Evolutionary conservation across 345 rosid genomes (phyloP), one percentile per base, ranked within the genome.

Genomic region (Hibiscus trionum): DNA sequence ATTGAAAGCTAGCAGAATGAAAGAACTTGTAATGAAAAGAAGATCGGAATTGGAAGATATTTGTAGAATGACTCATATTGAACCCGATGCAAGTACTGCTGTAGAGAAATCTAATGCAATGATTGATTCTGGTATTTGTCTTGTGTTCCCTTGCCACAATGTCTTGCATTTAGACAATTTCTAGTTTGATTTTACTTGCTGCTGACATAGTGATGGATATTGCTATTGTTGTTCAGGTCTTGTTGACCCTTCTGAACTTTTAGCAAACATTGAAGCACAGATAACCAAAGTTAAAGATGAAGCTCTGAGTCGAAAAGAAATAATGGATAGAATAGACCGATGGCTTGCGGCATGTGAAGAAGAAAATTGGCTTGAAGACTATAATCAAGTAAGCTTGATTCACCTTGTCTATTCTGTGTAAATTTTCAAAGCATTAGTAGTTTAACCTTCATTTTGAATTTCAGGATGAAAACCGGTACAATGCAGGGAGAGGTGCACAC

Each of bases 331-430:
- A 77, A 88, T 95, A 73, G 96, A 90, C 29, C 82, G 90, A 72
- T 95, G 99, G 97, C 99, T 95, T 57, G 85, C 81, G 8, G 97
- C 95, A 52, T 91, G 97, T 64, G 96, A 95, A 81, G 97, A 91
- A 74, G 99, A 95, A 59, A 91, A 86, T 71, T 95, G 99, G 97
- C 87, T 95, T 66, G 97, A 95, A 82, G 93, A 90, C 71, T 95
- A 95, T 76, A 89, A 84, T 77, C 92, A 70, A 79, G 99, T 95
- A 79, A 81, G 85, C 59, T 2, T 17, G 1, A 44, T 56, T 55
- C 10, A 7, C 11, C 14, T 21, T 33, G 9, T 53, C 59, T 33
- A 9, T 69, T 29, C 15, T 42, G 46, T 42, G 9, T 42, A 37
- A 35, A 33, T 53, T 33, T 26, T 53, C 8, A 5, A 49, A 55